Conservation (phyloP, 257 asterid species). For the Salvia hispanica region DNA sequence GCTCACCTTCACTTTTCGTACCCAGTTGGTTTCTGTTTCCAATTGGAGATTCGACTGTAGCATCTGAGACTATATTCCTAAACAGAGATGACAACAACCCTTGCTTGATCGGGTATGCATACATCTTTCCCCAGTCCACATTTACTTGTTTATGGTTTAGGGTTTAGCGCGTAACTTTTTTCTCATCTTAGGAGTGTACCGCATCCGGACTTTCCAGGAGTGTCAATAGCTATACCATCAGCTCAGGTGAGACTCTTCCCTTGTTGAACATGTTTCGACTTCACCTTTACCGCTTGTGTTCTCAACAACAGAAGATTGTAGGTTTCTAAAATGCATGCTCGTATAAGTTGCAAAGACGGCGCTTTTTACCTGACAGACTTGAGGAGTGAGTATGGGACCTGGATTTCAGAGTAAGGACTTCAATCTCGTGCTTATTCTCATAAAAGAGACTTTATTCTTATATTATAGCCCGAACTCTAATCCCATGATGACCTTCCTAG, state of each 20-base stretch:
- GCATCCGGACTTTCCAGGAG: conserved; percentile 58
- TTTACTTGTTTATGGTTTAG: background rate
- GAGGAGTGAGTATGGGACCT: conserved; percentile 78
- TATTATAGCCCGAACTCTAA: no score
- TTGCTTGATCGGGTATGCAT: conserved; percentile 65
- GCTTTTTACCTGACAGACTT: conserved; percentile 73
- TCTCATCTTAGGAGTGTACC: conserved; percentile 53
- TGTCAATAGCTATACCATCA: conserved; percentile 55
- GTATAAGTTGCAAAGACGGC: conserved; percentile 70
- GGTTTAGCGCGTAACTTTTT: background rate
- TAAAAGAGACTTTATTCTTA: no score
- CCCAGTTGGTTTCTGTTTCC: conserved; percentile 79
- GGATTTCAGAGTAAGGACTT: conserved; percentile 67
- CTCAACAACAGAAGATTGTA: conserved; percentile 21
- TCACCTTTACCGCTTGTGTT: background rate
- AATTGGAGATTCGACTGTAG: conserved; percentile 52
- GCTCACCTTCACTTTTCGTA: conserved; percentile 18
- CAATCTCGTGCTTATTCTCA: no score
- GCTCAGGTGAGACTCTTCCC: conserved; percentile 50
- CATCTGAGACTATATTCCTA: conserved; percentile 66
- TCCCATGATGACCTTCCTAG: no score
- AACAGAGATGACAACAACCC: conserved; percentile 71
- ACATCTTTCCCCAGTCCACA: background rate
- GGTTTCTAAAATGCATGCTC: conserved; percentile 77
- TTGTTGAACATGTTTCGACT: background rate